Evolutionary conservation across 78 protist species (phyloP).

Genomic region (Andalucia godoyi): DNA sequence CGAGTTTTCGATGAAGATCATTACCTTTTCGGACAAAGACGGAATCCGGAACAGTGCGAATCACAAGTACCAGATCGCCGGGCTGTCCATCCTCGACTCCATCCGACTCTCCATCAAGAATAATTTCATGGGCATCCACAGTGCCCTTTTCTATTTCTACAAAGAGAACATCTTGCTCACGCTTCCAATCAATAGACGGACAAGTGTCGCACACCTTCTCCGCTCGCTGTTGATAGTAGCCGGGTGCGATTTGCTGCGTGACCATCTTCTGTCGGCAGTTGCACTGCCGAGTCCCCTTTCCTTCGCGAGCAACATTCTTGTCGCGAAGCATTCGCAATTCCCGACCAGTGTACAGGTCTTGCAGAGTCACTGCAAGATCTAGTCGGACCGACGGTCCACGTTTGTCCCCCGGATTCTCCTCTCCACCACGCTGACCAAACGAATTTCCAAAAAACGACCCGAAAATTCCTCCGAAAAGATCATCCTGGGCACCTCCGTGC

Average conservation of each 20-base stretch:
- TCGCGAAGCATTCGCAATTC: background rate
- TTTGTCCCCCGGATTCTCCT: too few relatives aligned
- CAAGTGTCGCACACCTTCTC: background rate
- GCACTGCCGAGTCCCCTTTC: background rate
- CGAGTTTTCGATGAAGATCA: background rate
- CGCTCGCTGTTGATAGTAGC: slow-evolving; percentile 42
- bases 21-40: slow-evolving; percentile 11
- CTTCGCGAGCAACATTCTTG: background rate
- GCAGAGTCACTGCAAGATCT: slow-evolving; percentile 45
- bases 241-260: background rate
- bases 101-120: slow-evolving; percentile 34
- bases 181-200: background rate
- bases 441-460: background rate
- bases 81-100: slow-evolving; percentile 47
- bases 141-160: slow-evolving; percentile 56
- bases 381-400: too few relatives aligned
- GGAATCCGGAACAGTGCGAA: background rate
- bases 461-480: background rate
- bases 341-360: slow-evolving; percentile 55
- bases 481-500: slow-evolving; percentile 34
- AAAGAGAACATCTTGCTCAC: slow-evolving; percentile 5
- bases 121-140: slow-evolving; percentile 29
- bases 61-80: slow-evolving; percentile 52
- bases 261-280: slow-evolving; percentile 3
- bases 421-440: slow-evolving; percentile 4